phyloP scores from a whole-genome alignment of 768 basidiomycete species.

The Tephrocybe sp. region DNA sequence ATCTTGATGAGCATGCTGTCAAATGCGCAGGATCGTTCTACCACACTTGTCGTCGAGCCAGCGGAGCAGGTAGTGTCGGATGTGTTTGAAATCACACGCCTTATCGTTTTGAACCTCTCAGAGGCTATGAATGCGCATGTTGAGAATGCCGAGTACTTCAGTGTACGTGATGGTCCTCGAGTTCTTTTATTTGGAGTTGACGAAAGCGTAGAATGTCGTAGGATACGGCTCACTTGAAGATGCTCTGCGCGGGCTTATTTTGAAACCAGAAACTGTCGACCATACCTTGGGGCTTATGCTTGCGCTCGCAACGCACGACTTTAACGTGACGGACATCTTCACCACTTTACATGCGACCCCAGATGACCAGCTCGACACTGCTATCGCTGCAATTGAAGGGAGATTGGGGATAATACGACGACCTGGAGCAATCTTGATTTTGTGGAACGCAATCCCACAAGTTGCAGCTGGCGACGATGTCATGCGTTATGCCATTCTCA shows the following conservation, averaged over 20 bases:
- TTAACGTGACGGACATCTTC: constrained; percentile 57
- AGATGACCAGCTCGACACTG: constrained; percentile 36
- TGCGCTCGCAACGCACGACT: constrained; percentile 64
- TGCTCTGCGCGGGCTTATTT: constrained; percentile 53
- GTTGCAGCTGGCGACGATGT: constrained; percentile 29
- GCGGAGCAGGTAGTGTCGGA: constrained; percentile 35
- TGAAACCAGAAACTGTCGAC: constrained; percentile 43
- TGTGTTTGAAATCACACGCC: constrained; percentile 50
- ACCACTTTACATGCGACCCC: constrained; percentile 33
- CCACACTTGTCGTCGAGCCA: constrained; percentile 30
- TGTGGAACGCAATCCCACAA: constrained; percentile 49
- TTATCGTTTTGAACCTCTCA: constrained; percentile 62
- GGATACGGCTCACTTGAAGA: constrained; percentile 64
- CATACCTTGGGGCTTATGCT: constrained; percentile 66
- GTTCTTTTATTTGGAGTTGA: not conserved
- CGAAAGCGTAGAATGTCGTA: constrained; percentile 42
- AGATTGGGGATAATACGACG: constrained; percentile 50
- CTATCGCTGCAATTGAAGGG: constrained; percentile 40
- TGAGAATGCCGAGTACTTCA: constrained; percentile 61
- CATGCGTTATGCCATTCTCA: constrained; percentile 54
- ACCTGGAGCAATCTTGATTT: constrained; percentile 57
- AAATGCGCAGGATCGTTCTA: constrained; percentile 39
- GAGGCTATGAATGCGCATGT: constrained; percentile 58
- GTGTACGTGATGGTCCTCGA: constrained; percentile 39
- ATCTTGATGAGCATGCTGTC: constrained; percentile 72